These are phyloP conservation scores for Cystobasidium slooffiae DNA, from an alignment of 1,284 basidiomycete species.

Conservation along the genomic window DNA sequence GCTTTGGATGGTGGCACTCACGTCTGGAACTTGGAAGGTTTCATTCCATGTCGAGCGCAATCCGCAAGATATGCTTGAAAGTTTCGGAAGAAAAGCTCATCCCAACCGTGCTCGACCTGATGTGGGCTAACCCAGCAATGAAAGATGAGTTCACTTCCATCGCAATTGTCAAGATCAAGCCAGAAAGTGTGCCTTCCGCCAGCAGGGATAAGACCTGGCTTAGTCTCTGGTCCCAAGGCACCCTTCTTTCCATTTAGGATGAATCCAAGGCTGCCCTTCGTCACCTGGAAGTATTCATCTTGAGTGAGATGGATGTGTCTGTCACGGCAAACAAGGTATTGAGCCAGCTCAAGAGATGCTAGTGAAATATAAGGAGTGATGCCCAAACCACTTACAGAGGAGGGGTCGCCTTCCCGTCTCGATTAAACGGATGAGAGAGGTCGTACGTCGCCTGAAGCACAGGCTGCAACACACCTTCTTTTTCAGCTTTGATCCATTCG, in stretches of 20 bases:
- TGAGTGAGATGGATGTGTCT: conserved; percentile 20
- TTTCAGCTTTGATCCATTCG: conserved; percentile 22
- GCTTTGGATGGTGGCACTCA: background rate
- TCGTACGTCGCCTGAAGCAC: conserved; percentile 22
- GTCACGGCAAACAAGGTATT: background rate
- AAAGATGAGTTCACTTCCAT: conserved; percentile 8
- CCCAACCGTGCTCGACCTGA: conserved; percentile 16
- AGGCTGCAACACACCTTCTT: conserved; percentile 2
- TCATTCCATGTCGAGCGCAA: conserved; percentile 3
- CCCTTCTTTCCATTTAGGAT: conserved; percentile 21
- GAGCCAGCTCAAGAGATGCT: background rate
- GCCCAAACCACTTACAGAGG: conserved; percentile 1
- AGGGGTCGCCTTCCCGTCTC: background rate
- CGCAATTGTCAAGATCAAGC: background rate
- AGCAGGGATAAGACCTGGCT: conserved; percentile 19
- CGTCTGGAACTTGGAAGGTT: conserved; percentile 19
- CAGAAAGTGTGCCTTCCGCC: conserved; percentile 24
- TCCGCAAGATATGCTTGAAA: conserved; percentile 30
- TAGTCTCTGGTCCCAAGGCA: background rate
- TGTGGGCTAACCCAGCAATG: conserved; percentile 24
- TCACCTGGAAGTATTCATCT: conserved; percentile 27
- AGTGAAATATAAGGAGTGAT: no score
- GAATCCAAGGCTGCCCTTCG: conserved; percentile 13
- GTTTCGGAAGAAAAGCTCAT: conserved; percentile 21
- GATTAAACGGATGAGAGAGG: conserved; percentile 12